A percentile compares a stretch with the other conserved stretches of the same genome.
These are phyloP conservation scores for Themeda triandra DNA, from an alignment of 176 grass and related monocot species.

Conservation along the genomic window DNA sequence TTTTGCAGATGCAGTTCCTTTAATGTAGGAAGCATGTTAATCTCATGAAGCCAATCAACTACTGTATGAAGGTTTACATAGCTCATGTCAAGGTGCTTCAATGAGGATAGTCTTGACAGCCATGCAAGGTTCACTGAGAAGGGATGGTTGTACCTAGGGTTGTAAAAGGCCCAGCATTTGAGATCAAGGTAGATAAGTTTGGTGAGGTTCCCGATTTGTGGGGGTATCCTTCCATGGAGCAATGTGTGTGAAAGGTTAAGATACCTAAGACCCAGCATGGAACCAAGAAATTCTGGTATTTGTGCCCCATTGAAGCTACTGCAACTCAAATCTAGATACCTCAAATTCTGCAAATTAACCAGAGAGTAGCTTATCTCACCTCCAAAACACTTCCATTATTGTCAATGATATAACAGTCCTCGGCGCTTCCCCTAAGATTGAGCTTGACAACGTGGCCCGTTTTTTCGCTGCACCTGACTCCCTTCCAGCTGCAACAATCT, in stretches of 20 bases:
- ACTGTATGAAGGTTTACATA: not conserved
- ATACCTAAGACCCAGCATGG: slow-evolving; percentile 11
- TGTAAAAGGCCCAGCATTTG: fast-evolving
- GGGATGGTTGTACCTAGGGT: too few species aligned
- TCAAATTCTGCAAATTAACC: slow-evolving; percentile 18
- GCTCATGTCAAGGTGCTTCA: slow-evolving; percentile 29
- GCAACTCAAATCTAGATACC: slow-evolving; percentile 36
- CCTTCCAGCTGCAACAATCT: slow-evolving; percentile 41
- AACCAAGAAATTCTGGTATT: slow-evolving; percentile 26
- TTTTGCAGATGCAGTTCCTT: not conserved
- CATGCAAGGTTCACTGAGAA: not conserved
- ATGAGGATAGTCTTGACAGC: slow-evolving; percentile 19
- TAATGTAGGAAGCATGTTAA: slow-evolving; percentile 21
- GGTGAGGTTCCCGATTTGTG: slow-evolving; percentile 31
- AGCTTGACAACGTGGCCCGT: slow-evolving; percentile 45
- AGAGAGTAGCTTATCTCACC: slow-evolving; percentile 44
- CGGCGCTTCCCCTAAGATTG: slow-evolving; percentile 17
- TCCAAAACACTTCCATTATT: too few species aligned
- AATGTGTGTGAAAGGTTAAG: not conserved
- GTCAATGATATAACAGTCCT: too few species aligned
- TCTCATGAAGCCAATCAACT: not conserved
- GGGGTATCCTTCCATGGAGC: slow-evolving; percentile 16
- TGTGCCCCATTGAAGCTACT: not conserved
- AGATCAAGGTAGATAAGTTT: slow-evolving; percentile 38
- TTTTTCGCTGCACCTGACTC: slow-evolving; percentile 25